Conservation (phyloP, 495 filamentous ascomycete species). For the Podospora didyma region DNA sequence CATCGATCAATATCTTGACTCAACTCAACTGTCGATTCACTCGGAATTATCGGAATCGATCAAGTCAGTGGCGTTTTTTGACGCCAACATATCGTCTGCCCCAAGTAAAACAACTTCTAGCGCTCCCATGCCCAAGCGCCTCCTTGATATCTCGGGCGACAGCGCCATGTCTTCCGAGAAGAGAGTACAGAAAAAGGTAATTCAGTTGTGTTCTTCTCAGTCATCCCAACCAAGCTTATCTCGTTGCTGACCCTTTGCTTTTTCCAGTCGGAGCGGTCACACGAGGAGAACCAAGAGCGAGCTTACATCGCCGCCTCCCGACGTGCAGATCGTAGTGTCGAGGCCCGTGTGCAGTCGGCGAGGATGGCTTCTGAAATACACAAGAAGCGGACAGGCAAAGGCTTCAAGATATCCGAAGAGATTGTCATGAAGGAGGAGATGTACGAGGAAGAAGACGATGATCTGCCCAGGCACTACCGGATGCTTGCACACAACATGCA, state of each 20-base stretch:
- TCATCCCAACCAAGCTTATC: neutral
- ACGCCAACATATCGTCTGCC: too few species aligned
- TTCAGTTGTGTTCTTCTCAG: too few species aligned
- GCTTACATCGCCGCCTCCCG: conserved; percentile 96
- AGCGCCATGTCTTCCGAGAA: too few species aligned
- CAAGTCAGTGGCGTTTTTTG: too few species aligned
- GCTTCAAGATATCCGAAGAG: conserved; percentile 76
- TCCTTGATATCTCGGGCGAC: neutral
- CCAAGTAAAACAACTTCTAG: neutral
- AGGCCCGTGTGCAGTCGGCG: conserved; percentile 87
- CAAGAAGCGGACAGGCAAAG: conserved; percentile 81
- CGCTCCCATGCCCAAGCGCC: neutral
- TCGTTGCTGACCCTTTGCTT: neutral
- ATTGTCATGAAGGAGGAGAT: conserved; percentile 92
- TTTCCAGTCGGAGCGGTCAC: conserved; percentile 60
- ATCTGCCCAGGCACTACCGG: conserved; percentile 48
- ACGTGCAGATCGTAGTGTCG: conserved; percentile 80
- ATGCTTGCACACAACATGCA: conserved; percentile 52
- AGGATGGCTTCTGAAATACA: conserved; percentile 85
- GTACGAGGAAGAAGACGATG: conserved; percentile 95
- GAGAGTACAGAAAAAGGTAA: too few species aligned
- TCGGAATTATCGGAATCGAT: too few species aligned
- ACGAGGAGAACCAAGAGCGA: conserved; percentile 91
- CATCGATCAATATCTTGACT: neutral
- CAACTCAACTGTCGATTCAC: neutral